phyloP scores from a whole-genome alignment of 257 asterid genomes.

The Nicotiana sylvestris region DNA sequence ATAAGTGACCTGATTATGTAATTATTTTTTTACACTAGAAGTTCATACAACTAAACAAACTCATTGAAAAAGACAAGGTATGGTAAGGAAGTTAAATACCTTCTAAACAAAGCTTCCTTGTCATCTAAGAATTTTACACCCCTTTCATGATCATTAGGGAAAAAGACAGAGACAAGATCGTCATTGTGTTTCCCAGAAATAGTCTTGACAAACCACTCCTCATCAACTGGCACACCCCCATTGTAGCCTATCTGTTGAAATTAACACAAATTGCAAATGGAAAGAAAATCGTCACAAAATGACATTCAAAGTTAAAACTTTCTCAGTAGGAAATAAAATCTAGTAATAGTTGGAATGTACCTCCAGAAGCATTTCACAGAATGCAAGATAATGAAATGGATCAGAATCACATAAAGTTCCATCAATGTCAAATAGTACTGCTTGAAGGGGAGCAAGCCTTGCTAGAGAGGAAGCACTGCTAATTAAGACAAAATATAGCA shows the following conservation, averaged over 20 bases:
- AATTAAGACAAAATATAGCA: constrained; percentile 14
- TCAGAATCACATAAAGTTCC: constrained; percentile 91
- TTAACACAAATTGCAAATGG: too few relatives aligned
- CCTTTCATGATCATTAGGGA: constrained; percentile 71
- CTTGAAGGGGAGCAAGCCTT: constrained; percentile 78
- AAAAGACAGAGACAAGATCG: constrained; percentile 61
- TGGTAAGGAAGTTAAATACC: constrained; percentile 23
- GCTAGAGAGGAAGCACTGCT: constrained; percentile 45
- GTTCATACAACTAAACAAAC: neutral
- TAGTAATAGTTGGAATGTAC: constrained; percentile 18
- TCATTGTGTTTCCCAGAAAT: constrained; percentile 84
- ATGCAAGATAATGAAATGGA: constrained; percentile 70
- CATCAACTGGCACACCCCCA: constrained; percentile 69
- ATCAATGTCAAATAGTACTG: constrained; percentile 77
- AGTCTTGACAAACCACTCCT: constrained; percentile 46
- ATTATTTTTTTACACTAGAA: neutral
- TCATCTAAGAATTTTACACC: constrained; percentile 67
- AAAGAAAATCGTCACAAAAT: too few relatives aligned
- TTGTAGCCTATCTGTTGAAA: constrained; percentile 59
- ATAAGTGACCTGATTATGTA: neutral
- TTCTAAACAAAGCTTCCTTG: constrained; percentile 80
- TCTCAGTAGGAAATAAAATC: neutral
- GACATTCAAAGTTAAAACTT: too few relatives aligned
- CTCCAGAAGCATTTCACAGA: constrained; percentile 69
- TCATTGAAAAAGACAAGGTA: neutral